phyloP scores from a whole-genome alignment of 2,329 filamentous ascomycete species.

The Fusarium liriodendri region DNA sequence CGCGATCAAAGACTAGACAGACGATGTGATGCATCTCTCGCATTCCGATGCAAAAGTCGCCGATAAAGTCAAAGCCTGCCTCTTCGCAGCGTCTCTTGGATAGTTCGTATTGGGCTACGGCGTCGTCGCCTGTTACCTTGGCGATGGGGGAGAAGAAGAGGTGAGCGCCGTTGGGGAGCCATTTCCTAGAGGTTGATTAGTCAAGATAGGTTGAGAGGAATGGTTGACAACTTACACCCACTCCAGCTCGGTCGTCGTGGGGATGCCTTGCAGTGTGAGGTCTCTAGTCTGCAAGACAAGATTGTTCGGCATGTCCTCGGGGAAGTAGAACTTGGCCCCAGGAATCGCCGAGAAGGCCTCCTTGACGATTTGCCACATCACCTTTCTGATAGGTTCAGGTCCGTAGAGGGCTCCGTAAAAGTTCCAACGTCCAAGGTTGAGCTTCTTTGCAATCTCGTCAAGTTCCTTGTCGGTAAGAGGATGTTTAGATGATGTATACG shows the following conservation, averaged over 20 bases:
- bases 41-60: constrained; percentile 31
- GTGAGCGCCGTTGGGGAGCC: constrained; percentile 36
- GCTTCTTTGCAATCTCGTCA: constrained; percentile 26
- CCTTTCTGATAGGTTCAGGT: constrained; percentile 28
- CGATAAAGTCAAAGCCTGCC: constrained; percentile 35
- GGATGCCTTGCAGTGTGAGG: constrained; percentile 30
- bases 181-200: constrained; percentile 20
- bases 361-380: constrained; percentile 32
- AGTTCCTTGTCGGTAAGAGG: constrained; percentile 26
- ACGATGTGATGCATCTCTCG: constrained; percentile 36
- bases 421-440: constrained; percentile 37
- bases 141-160: constrained; percentile 39
- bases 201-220: too few species aligned
- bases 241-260: constrained; percentile 30
- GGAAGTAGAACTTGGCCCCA: constrained; percentile 35
- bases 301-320: constrained; percentile 33
- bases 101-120: constrained; percentile 22
- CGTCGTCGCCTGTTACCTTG: constrained; percentile 33
- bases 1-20: constrained; percentile 28
- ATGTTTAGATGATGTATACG: constrained; percentile 14
- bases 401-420: constrained; percentile 39
- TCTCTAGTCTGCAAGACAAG: constrained; percentile 26
- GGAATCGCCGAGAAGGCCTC: constrained; percentile 30
- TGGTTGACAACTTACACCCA: constrained; percentile 30
- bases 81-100: constrained; percentile 28